Evolutionary conservation across 352 stramenopile species (phyloP).

Genomic region (Saprolegnia parasitica): DNA sequence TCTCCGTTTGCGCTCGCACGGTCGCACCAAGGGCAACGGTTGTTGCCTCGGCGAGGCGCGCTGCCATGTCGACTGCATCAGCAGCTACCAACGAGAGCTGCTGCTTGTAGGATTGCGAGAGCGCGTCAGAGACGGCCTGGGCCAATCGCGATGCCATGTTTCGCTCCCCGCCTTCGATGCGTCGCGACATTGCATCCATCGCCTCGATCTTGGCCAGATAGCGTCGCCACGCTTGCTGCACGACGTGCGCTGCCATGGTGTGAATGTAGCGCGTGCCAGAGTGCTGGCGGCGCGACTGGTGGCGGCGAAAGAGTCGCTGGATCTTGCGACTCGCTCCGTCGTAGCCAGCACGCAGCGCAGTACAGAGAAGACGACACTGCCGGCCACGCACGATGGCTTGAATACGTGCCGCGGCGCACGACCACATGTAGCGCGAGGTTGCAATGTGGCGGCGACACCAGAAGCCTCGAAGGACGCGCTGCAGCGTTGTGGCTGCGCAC

Average conservation of each 20-base stretch:
- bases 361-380: slow-evolving; percentile 47
- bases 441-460: not conserved
- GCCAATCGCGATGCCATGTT: not conserved
- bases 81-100: not conserved
- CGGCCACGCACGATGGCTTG: slow-evolving; percentile 57
- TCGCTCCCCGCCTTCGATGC: not conserved
- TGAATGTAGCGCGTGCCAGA: slow-evolving; percentile 44
- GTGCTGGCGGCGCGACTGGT: slow-evolving; percentile 33
- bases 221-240: slow-evolving; percentile 47
- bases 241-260: slow-evolving; percentile 47
- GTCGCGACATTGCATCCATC: not conserved
- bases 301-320: slow-evolving; percentile 35
- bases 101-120: not conserved
- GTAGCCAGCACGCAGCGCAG: slow-evolving; percentile 43
- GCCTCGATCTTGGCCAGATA: not conserved
- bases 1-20: not conserved
- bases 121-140: not conserved
- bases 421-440: not conserved
- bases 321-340: slow-evolving; percentile 46
- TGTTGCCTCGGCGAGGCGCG: not conserved
- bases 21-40: not conserved
- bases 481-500: not conserved
- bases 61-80: not conserved
- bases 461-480: not conserved
- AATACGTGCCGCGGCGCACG: slow-evolving; percentile 29